Evolutionary conservation across 2,329 filamentous ascomycete genomes (phyloP), one percentile per base, ranked within the genome.

Genomic region (Reticulascus tulasneorum): DNA sequence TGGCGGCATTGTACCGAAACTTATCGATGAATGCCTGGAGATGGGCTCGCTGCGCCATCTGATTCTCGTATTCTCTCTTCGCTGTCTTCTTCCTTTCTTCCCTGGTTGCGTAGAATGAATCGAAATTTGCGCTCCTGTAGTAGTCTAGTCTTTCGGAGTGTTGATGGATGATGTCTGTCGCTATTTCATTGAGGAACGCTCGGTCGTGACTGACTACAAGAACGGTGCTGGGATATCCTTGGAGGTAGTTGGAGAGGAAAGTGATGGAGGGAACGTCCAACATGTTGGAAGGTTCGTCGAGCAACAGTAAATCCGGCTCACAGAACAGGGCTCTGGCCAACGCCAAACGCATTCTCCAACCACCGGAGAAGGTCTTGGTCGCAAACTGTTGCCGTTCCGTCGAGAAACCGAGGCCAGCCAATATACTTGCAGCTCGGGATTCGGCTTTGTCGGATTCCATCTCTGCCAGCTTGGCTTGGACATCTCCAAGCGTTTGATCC

Each of bases 391-490:
- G 93, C 47, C 89, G 77, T 63, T 97, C 93, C 15, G 86, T 63
- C 0, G 93, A 97, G 76, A 98, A 98, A 51, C 93, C 93, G 40
- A 98, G 81, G 77, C 93, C 93, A 41, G 93, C 91, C 35, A 98
- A 74, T 56, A 98, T 98, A 63, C 87, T 96, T 33, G 93, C 93
- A 29, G 93, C 93, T 56, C 93, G 77, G 46, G 93, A 86, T 58
- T 98, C 93, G 40, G 93, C 93, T 67, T 96, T 97, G 69, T 98
- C 93, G 1, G 93, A 96, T 58, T 98, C 93, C 93, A 98, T 98
- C 64, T 98, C 93, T 15, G 90, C 79, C 41, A 98, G 75, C 63
- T 98, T 98, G 40, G 75, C 63, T 57, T 98, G 89, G 33, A 98
- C 82, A 55, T 98, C 93, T 48, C 84, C 88, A 29, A 98, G 75